Conservation (phyloP, 1,139 yeast genomes). For the Lizanozyma gosingica region DNA sequence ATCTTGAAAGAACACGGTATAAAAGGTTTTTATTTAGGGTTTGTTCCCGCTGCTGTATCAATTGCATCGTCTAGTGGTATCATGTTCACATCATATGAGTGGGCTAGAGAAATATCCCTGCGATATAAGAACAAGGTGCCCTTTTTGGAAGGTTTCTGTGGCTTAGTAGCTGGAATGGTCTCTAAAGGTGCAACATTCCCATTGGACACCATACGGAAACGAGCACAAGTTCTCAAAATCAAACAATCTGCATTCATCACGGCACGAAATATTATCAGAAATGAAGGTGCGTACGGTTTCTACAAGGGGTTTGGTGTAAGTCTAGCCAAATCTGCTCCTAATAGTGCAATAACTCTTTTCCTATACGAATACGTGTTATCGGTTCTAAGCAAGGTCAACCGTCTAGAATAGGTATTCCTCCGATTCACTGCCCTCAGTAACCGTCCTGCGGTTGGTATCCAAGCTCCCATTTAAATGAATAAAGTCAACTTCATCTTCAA, state of each 20-base stretch:
- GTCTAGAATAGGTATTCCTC: constrained; percentile 1
- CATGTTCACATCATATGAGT: constrained; percentile 61
- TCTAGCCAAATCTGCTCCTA: constrained; percentile 69
- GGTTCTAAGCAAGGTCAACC: constrained; percentile 4
- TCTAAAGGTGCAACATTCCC: constrained; percentile 79
- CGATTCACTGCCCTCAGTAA: constrained; percentile 3
- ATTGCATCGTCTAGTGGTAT: constrained; percentile 60
- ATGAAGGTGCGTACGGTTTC: constrained; percentile 58
- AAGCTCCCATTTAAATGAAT: constrained; percentile 16
- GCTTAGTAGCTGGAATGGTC: constrained; percentile 66
- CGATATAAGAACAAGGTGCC: constrained; percentile 22
- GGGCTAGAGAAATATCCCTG: constrained; percentile 24
- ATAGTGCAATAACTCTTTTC: constrained; percentile 72
- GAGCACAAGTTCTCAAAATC: constrained; percentile 54
- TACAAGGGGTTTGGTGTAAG: constrained; percentile 70
- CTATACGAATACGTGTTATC: constrained; percentile 45
- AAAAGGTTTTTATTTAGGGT: constrained; percentile 55
- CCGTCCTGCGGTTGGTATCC: constrained; percentile 3
- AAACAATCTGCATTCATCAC: constrained; percentile 16
- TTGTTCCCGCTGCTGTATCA: constrained; percentile 52
- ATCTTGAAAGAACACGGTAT: constrained; percentile 44
- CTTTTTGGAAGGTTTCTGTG: constrained; percentile 56
- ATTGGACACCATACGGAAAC: constrained; percentile 69
- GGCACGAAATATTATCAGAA: constrained; percentile 27
- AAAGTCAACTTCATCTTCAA: constrained; percentile 21